Conservation (phyloP, 768 basidiomycete species). For the Suillus bovinus region DNA sequence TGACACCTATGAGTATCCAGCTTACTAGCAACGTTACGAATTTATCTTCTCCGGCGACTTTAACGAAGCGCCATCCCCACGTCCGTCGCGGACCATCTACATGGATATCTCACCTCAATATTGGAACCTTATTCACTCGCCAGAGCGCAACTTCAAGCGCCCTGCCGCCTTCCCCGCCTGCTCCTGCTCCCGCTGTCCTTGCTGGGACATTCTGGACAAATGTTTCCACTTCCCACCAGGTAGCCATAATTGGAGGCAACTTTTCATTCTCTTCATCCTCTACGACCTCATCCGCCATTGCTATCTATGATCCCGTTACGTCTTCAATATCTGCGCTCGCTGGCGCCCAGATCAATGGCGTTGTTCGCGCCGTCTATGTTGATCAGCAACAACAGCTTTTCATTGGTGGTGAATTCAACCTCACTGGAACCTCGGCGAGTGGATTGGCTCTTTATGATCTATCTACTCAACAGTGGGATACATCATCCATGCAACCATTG, state of each 20-base stretch:
- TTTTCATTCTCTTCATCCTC: conserved; percentile 63
- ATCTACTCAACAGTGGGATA: conserved; percentile 57
- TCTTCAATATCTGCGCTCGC: conserved; percentile 51
- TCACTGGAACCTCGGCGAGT: conserved; percentile 54
- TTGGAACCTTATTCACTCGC: conserved; percentile 45
- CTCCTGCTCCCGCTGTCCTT: conserved; percentile 78
- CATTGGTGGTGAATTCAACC: conserved; percentile 82
- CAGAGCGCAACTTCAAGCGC: conserved; percentile 51
- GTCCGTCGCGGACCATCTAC: conserved; percentile 34
- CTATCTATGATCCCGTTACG: conserved; percentile 64
- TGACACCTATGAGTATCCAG: conserved; percentile 62
- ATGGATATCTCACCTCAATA: conserved; percentile 52
- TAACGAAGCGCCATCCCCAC: conserved; percentile 41
- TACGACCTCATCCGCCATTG: conserved; percentile 53
- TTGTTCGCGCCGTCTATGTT: conserved; percentile 76
- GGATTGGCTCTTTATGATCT: conserved; percentile 86
- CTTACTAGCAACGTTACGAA: conserved; percentile 44
- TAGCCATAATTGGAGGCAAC: conserved; percentile 87
- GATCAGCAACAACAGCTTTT: conserved; percentile 62
- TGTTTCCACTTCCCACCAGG: conserved; percentile 57
- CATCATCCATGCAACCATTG: conserved; percentile 58
- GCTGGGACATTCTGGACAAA: conserved; percentile 92
- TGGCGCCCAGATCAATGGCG: conserved; percentile 69
- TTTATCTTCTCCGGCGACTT: conserved; percentile 31
- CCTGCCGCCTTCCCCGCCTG: conserved; percentile 56